Conservation (phyloP, 257 asterid genomes). For the Ajuga chamaepitys region DNA sequence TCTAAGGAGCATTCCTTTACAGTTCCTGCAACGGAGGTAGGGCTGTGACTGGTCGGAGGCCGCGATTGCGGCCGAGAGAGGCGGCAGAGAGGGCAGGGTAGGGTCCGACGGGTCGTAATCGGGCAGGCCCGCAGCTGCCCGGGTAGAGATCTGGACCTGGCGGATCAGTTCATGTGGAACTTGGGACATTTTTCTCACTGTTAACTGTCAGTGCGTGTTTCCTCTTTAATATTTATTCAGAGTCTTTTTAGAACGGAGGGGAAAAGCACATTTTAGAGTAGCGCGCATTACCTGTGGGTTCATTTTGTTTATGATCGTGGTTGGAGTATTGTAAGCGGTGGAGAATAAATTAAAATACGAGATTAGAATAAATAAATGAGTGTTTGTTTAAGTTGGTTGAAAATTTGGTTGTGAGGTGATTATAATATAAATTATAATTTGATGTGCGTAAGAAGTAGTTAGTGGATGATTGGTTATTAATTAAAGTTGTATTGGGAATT, state of each 20-base stretch:
- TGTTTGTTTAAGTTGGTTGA: too few species aligned
- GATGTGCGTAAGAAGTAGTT: too few species aligned
- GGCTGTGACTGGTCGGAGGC: constrained; percentile 51
- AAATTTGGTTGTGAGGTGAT: too few species aligned
- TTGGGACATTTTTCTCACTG: constrained; percentile 39
- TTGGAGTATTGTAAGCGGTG: too few species aligned
- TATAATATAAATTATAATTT: too few species aligned
- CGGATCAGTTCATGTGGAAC: constrained; percentile 58
- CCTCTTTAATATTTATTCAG: not conserved
- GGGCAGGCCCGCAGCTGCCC: constrained; percentile 60
- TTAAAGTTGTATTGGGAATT: too few species aligned
- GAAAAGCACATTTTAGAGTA: not conserved
- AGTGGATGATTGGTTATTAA: too few species aligned
- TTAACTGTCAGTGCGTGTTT: not conserved
- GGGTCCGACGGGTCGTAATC: constrained; percentile 50
- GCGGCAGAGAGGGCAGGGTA: constrained; percentile 48
- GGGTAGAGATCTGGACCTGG: constrained; percentile 57
- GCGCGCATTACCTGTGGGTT: not conserved
- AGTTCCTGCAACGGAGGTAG: constrained; percentile 59
- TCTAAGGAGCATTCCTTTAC: constrained; percentile 72
- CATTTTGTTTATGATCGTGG: too few species aligned
- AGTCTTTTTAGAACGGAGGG: not conserved
- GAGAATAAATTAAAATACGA: too few species aligned
- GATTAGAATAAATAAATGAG: too few species aligned
- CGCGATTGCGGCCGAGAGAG: constrained; percentile 61